Base-by-base conservation (phyloP, 1,139 yeast genomes). In the Meyerozyma athensensis region DNA sequence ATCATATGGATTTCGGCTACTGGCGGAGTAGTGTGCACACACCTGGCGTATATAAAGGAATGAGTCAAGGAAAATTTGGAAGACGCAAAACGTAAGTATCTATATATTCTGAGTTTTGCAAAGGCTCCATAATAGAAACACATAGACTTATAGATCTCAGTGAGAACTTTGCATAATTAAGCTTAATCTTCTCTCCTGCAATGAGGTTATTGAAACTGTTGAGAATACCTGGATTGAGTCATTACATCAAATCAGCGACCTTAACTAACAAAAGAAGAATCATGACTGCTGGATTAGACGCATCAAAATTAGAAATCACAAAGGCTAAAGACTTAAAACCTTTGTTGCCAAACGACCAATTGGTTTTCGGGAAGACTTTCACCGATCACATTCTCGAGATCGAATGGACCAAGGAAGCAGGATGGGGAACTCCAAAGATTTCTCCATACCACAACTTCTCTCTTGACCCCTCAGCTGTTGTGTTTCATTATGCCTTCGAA, bases 401-500 rank as follows among this genome's bases (percentile, higher is more conserved):
- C 40, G 94, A 87, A 56, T 92, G 97, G 96, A 77, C 79, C 41
- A 69, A 68, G 18, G 72, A 71, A 43, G 56, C 63, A 1, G 98
- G 98, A 34, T 92, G 98, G 98, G 83, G 69, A 10, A 64, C 74
- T 19, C 97, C 98, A 32, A 77, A 76, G 54, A 90, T 92, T 58
- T 77, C 77, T 50, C 97, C 97, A 22, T 89, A 86, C 63, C 92
- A 81, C 40, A 77, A 78, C 36, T 65, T 92, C 42, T 52, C 68
- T 14, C 63, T 92, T 40, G 96, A 89, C 53, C 98, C 98, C 26
- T 81, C 97, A 10, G 65, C 94, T 9, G 76, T 81, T 55, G 97
- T 90, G 24, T 79, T 92, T 64, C 98, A 92, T 66, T 92, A 92
- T 54, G 92, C 96, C 1, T 92, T 92, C 57, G 96, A 89, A 62